These are phyloP conservation scores for Leccinum longicurvipes DNA, from an alignment of 768 basidiomycete genomes.

Conservation along the genomic window DNA sequence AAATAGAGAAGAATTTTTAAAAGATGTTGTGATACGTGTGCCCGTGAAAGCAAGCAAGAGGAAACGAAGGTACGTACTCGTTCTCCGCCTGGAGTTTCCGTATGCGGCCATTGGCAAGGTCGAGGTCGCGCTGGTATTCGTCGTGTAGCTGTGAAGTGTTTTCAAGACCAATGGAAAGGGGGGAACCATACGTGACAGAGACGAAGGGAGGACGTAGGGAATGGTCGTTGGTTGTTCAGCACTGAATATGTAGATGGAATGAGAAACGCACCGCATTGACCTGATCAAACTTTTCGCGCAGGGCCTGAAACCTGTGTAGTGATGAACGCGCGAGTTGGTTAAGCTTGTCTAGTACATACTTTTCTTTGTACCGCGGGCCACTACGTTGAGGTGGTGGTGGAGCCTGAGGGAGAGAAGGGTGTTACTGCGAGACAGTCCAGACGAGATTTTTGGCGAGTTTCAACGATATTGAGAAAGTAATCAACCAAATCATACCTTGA, in stretches of 20 bases:
- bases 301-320: slow-evolving; percentile 23
- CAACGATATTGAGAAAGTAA: not conserved
- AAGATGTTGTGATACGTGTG: not conserved
- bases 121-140: slow-evolving; percentile 26
- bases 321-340: not conserved
- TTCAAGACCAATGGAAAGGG: not conserved
- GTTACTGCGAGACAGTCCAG: not conserved
- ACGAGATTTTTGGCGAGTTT: not conserved
- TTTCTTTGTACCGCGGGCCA: slow-evolving; percentile 32
- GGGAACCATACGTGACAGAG: not conserved
- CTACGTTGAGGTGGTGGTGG: slow-evolving; percentile 15
- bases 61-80: slow-evolving; percentile 20
- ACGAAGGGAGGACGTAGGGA: not conserved
- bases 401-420: slow-evolving; percentile 1
- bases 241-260: not conserved
- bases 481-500: slow-evolving; percentile 22
- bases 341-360: slow-evolving; percentile 14
- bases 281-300: slow-evolving; percentile 33
- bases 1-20: not conserved
- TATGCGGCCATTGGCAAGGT: slow-evolving; percentile 25
- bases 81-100: slow-evolving; percentile 32
- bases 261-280: slow-evolving; percentile 29
- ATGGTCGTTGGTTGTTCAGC: not conserved
- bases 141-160: slow-evolving; percentile 18
- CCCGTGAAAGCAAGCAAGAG: not conserved